Evolutionary conservation across 768 basidiomycete genomes (phyloP), one percentile per base, ranked within the genome.

Genomic region (Dioszegia aurantiaca): DNA sequence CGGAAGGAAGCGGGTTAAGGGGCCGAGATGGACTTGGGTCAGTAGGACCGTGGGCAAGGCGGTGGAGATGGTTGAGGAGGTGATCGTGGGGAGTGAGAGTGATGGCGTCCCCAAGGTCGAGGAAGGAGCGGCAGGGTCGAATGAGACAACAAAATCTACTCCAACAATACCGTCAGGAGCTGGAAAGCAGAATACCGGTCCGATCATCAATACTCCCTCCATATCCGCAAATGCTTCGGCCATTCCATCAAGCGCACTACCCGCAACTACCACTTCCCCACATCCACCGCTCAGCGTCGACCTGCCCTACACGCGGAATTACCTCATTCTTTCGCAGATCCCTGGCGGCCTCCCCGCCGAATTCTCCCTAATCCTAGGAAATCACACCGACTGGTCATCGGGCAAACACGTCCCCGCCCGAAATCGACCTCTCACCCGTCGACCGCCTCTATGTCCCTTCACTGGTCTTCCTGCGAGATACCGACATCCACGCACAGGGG

Each of bases 351-450:
- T 70, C 10, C 56, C 70, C 8, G 83, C 86, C 28, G 89, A 87
- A 11, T 88, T 92, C 86, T 57, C 81, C 6, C 85, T 89, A 1
- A 81, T 94, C 79, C 90, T 97, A 65, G 91, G 93, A 1, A 81
- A 87, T 49, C 87, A 93, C 64, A 86, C 86, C 9, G 82, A 86
- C 46, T 97, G 78, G 79, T 33, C 23, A 31, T 27, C 57, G 16
- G 21, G 23, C 37, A 37, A 53, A 24, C 40, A 51, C 41, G 28
- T 27, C 30, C 43, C 24, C 45, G 37, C 54, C 61, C 33, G 43
- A 36, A 9, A 33, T 30, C 39, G 44, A 1, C 43, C 48, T 2
- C 6, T 60, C 90, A 89, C 82, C 24, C 86, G 87, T 16, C 85
- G 85, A 0, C 80, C 80, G 17, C 83, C 82, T 55, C 79, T 74